phyloP scores from a whole-genome alignment of 2,329 filamentous ascomycete genomes.

The Rutstroemia sydowiana region DNA sequence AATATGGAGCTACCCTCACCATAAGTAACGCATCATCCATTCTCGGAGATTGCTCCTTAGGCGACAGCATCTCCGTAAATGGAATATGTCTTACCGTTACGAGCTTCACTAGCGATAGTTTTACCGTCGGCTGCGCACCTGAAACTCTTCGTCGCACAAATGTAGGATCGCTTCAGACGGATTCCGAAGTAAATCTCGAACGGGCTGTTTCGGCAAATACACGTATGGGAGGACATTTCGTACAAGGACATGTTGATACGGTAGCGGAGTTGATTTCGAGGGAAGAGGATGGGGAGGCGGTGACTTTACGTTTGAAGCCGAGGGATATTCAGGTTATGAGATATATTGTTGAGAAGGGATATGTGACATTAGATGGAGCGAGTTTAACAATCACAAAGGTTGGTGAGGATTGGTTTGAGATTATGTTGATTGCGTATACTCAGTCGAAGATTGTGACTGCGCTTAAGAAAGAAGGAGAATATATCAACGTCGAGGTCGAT shows the following conservation, averaged over 20 bases:
- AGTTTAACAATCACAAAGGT: conserved; percentile 89
- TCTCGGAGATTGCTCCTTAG: conserved; percentile 73
- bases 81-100: conserved; percentile 93
- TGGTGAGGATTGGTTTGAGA: conserved; percentile 78
- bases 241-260: conserved; percentile 95
- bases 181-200: conserved; percentile 81
- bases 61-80: conserved; percentile 93
- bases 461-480: conserved; percentile 31
- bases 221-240: conserved; percentile 96
- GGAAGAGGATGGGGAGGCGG: conserved; percentile 78
- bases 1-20: conserved; percentile 83
- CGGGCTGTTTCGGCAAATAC: conserved; percentile 84
- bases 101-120: conserved; percentile 51
- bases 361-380: conserved; percentile 87
- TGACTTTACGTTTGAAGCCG: conserved; percentile 78
- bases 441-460: conserved; percentile 71
- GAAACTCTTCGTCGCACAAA: conserved; percentile 95
- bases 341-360: conserved; percentile 95
- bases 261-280: conserved; percentile 67
- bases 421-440: conserved; percentile 96
- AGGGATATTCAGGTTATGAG: conserved; percentile 60
- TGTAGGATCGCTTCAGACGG: conserved; percentile 63
- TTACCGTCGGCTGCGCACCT: conserved; percentile 90
- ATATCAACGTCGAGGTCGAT: conserved; percentile 33
- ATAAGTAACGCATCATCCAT: conserved; percentile 67